phyloP scores from a whole-genome alignment of 2,329 filamentous ascomycete species.

The Pseudocercospora crystallina region DNA sequence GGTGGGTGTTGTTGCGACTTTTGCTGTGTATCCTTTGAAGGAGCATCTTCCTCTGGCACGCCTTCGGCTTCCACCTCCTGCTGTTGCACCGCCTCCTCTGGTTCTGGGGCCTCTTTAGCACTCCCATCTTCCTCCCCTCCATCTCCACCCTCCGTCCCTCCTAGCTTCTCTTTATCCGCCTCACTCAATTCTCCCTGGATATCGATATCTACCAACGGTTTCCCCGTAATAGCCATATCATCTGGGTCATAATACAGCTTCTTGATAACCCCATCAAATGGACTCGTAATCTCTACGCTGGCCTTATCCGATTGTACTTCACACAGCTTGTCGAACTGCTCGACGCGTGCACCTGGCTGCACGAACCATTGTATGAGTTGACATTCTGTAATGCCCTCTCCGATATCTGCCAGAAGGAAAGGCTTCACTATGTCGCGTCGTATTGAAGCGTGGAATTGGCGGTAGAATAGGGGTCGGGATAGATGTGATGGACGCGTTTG shows the following conservation, averaged over 20 bases:
- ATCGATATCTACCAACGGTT: constrained; percentile 90
- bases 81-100: constrained; percentile 16
- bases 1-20: constrained; percentile 4
- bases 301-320: constrained; percentile 99
- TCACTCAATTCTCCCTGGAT: constrained; percentile 74
- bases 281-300: constrained; percentile 75
- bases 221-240: constrained; percentile 93
- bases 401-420: constrained; percentile 80
- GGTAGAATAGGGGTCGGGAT: constrained; percentile 23
- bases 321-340: constrained; percentile 96
- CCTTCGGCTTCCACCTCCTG: constrained; percentile 21
- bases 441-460: constrained; percentile 30
- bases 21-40: background rate
- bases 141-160: constrained; percentile 31
- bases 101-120: constrained; percentile 8
- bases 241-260: constrained; percentile 94
- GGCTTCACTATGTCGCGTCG: constrained; percentile 63
- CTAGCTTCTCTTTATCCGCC: constrained; percentile 53
- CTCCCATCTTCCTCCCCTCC: constrained; percentile 13
- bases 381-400: constrained; percentile 94
- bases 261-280: constrained; percentile 93
- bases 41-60: constrained; percentile 14
- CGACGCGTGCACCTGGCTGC: constrained; percentile 87
- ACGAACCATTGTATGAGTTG: constrained; percentile 99
- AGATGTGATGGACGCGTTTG: constrained; percentile 10